Percentiles rank a stretch among this genome's conserved stretches.
These are phyloP conservation scores for Auriscalpium vulgare DNA, from an alignment of 768 basidiomycete species.

Conservation along the genomic window DNA sequence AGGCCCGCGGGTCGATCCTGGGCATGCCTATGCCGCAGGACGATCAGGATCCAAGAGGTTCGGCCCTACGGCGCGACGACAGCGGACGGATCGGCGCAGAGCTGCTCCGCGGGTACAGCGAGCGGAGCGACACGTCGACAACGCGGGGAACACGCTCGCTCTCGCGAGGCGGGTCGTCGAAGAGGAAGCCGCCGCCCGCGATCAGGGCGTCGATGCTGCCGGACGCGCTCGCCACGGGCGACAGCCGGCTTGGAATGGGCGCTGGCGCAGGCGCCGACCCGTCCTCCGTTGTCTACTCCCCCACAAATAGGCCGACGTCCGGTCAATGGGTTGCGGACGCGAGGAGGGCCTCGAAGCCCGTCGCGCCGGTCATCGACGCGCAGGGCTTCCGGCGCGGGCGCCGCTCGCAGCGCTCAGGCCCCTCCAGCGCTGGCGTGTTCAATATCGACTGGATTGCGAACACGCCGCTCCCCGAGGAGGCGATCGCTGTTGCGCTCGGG, in stretches of 20 bases:
- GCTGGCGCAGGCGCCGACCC: background rate
- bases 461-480: background rate
- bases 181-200: background rate
- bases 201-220: background rate
- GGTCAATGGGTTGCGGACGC: background rate
- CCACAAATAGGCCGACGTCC: background rate
- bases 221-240: background rate
- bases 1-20: background rate
- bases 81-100: background rate
- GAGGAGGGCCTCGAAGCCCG: background rate
- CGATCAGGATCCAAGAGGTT: background rate
- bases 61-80: background rate
- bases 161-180: background rate
- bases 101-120: background rate
- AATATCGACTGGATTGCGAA: conserved; percentile 10
- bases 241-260: background rate
- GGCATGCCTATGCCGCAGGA: background rate
- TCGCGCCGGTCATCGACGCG: background rate
- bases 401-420: background rate
- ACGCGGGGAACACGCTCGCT: too few relatives aligned
- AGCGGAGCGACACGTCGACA: background rate
- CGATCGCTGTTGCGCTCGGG: too few relatives aligned
- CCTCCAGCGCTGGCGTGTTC: background rate
- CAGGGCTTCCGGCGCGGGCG: background rate
- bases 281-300: background rate